These are phyloP conservation scores for Plectranthus barbatus DNA, from an alignment of 257 asterid genomes.

Conservation along the genomic window DNA sequence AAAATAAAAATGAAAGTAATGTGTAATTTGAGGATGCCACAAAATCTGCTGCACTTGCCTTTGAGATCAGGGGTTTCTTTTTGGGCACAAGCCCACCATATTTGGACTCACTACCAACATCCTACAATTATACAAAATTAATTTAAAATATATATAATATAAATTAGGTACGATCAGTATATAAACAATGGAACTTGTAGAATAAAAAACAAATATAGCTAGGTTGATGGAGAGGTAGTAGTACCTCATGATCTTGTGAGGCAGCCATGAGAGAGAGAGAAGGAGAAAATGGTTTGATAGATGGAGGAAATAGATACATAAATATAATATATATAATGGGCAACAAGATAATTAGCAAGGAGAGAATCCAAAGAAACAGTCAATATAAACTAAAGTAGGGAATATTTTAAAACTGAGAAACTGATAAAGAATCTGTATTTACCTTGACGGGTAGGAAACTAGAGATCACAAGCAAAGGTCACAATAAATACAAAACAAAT, in stretches of 20 bases:
- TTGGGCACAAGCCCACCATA: conserved; percentile 66
- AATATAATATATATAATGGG: neutral
- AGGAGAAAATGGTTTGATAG: neutral
- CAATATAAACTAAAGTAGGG: conserved; percentile 3
- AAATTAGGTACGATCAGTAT: too few species aligned
- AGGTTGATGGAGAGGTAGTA: neutral
- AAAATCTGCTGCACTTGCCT: too few species aligned
- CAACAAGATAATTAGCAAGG: neutral
- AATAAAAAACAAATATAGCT: neutral
- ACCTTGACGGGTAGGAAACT: conserved; percentile 41
- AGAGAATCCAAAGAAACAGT: neutral
- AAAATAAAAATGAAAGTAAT: too few species aligned
- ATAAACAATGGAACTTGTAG: too few species aligned
- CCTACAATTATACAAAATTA: conserved; percentile 2
- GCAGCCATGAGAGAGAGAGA: conserved; percentile 16
- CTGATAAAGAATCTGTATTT: conserved; percentile 25
- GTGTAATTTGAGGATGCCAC: too few species aligned
- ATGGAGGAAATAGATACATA: neutral
- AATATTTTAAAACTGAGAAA: neutral
- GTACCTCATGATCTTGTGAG: conserved; percentile 24
- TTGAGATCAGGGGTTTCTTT: conserved; percentile 66
- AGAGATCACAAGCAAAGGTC: conserved; percentile 27
- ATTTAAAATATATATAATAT: too few species aligned
- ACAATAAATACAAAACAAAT: neutral
- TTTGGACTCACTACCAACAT: conserved; percentile 25